A percentile compares a stretch with the other conserved stretches of the same genome.
These are phyloP conservation scores for Podosphaera leucotricha DNA, from an alignment of 2,329 filamentous ascomycete species.

Conservation along the genomic window DNA sequence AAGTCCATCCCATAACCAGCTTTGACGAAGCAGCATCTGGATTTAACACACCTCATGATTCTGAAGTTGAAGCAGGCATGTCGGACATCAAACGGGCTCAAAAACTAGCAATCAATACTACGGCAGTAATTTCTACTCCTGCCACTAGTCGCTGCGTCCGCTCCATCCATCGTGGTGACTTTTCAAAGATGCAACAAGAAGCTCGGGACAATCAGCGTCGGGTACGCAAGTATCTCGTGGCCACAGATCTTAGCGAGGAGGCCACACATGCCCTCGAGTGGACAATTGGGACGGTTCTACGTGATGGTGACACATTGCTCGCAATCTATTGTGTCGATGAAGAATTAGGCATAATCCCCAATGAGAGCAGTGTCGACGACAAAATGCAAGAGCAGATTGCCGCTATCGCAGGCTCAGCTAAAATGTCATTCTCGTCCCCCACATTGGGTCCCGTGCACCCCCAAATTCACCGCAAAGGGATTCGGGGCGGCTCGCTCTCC, in stretches of 20 bases:
- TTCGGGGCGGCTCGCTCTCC: not conserved
- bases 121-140: conserved; percentile 51
- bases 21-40: conserved; percentile 40
- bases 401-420: conserved; percentile 35
- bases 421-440: conserved; percentile 13
- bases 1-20: conserved; percentile 61
- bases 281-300: conserved; percentile 85
- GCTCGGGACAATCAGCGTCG: conserved; percentile 57
- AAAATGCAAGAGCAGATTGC: conserved; percentile 56
- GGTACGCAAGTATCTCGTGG: conserved; percentile 80
- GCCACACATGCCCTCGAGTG: conserved; percentile 89
- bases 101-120: conserved; percentile 58
- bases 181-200: conserved; percentile 47
- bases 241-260: conserved; percentile 83
- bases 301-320: conserved; percentile 82
- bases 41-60: conserved; percentile 38
- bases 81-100: conserved; percentile 75
- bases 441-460: conserved; percentile 5
- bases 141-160: conserved; percentile 63
- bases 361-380: conserved; percentile 27
- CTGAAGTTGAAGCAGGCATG: conserved; percentile 66
- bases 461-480: conserved; percentile 3
- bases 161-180: conserved; percentile 79
- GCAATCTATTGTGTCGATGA: conserved; percentile 89
- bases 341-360: conserved; percentile 36